These are phyloP conservation scores for Inga leiocalycina DNA, from an alignment of 306 rosid species.

Conservation along the genomic window DNA sequence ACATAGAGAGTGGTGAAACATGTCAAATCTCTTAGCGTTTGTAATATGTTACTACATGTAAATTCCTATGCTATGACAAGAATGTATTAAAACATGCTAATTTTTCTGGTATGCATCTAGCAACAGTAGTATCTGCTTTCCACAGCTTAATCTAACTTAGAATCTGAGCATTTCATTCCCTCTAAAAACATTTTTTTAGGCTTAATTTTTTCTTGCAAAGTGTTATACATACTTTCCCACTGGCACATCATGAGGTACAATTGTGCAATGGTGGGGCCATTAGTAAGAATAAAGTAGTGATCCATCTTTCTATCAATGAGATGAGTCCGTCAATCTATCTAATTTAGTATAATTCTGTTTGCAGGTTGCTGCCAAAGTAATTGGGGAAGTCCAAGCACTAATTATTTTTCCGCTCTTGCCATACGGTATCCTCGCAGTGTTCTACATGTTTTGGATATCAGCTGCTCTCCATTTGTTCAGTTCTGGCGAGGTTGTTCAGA, in stretches of 20 bases:
- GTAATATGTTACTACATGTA: background rate
- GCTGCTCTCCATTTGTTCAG: constrained; percentile 93
- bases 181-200: background rate
- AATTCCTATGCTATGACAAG: background rate
- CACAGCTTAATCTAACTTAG: constrained; percentile 4
- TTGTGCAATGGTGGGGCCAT: background rate
- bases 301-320: constrained; percentile 10
- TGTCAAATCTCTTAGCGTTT: background rate
- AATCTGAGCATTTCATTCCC: background rate
- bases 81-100: constrained; percentile 14
- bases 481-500: constrained; percentile 89
- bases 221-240: constrained; percentile 5
- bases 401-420: constrained; percentile 88
- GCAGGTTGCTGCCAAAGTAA: constrained; percentile 98
- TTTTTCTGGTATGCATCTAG: constrained; percentile 16
- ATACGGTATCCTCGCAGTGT: constrained; percentile 71
- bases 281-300: constrained; percentile 4
- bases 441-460: constrained; percentile 95
- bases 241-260: background rate
- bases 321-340: constrained; percentile 17
- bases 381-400: constrained; percentile 96
- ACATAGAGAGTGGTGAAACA: background rate
- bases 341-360: constrained; percentile 25
- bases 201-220: background rate
- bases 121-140: background rate